phyloP scores from a whole-genome alignment of 140 eudicot genomes.

The Anethum foeniculum region DNA sequence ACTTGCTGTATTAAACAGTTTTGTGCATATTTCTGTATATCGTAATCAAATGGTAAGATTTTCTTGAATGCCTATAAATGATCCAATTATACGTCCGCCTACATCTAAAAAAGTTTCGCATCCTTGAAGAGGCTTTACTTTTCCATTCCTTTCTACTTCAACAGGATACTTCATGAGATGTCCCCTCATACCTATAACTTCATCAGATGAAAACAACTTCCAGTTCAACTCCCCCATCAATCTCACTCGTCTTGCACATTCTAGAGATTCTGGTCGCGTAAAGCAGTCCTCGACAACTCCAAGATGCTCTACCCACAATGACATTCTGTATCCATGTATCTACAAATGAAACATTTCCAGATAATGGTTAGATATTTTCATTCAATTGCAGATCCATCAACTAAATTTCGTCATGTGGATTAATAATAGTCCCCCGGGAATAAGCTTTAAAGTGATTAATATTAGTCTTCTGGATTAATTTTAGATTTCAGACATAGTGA shows the following conservation, averaged over 20 bases:
- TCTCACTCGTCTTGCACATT: constrained; percentile 9
- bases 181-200: constrained; percentile 13
- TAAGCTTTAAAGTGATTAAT: too few relatives aligned
- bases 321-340: constrained; percentile 26
- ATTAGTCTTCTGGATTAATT: too few relatives aligned
- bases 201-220: constrained; percentile 20
- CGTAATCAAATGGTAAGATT: constrained; percentile 46
- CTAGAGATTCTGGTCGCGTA: constrained; percentile 11
- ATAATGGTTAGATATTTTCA: not conserved
- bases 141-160: constrained; percentile 21
- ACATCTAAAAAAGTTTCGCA: constrained; percentile 27
- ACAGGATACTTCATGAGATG: constrained; percentile 36
- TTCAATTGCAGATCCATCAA: not conserved
- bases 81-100: constrained; percentile 56
- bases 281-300: constrained; percentile 12
- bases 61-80: constrained; percentile 81
- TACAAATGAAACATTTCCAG: not conserved
- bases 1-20: not conserved
- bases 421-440: too few relatives aligned
- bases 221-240: constrained; percentile 14
- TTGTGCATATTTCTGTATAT: not conserved
- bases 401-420: too few relatives aligned
- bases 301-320: constrained; percentile 22
- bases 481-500: too few relatives aligned
- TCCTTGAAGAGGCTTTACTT: constrained; percentile 18